Evolutionary conservation across 257 asterid genomes (phyloP).

Genomic region (Gentiana macrophylla): DNA sequence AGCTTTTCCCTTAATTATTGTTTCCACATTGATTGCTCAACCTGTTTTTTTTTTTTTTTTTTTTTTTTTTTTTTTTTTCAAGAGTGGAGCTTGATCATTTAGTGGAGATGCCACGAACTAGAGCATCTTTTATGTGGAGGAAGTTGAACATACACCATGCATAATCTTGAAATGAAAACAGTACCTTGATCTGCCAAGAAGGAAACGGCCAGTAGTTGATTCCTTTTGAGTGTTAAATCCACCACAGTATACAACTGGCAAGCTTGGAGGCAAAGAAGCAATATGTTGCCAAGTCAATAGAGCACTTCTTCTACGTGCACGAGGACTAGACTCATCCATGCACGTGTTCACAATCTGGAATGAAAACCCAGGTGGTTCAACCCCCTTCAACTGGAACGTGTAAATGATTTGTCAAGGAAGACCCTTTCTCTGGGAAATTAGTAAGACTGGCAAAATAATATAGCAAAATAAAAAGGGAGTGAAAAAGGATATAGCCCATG

Average conservation of each 20-base stretch:
- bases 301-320: slow-evolving; percentile 98
- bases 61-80: no score
- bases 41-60: no score
- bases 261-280: slow-evolving; percentile 95
- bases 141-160: background rate
- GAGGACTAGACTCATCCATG: slow-evolving; percentile 88
- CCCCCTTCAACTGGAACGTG: slow-evolving; percentile 98
- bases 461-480: slow-evolving; percentile 2
- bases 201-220: slow-evolving; percentile 95
- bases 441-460: slow-evolving; percentile 5
- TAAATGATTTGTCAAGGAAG: slow-evolving; percentile 64
- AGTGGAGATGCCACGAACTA: slow-evolving; percentile 3
- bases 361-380: slow-evolving; percentile 90
- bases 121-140: background rate
- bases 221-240: slow-evolving; percentile 96
- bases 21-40: no score
- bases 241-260: slow-evolving; percentile 88
- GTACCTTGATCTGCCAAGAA: slow-evolving; percentile 97
- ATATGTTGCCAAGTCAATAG: slow-evolving; percentile 97
- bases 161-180: slow-evolving; percentile 13
- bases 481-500: slow-evolving; percentile 97
- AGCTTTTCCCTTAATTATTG: no score
- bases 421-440: slow-evolving; percentile 6
- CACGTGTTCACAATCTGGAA: slow-evolving; percentile 91
- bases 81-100: background rate